Percentiles rank a stretch among this genome's conserved stretches.
These are phyloP conservation scores for Soucietia sequanensis DNA, from an alignment of 805 yeast species.

Conservation along the genomic window DNA sequence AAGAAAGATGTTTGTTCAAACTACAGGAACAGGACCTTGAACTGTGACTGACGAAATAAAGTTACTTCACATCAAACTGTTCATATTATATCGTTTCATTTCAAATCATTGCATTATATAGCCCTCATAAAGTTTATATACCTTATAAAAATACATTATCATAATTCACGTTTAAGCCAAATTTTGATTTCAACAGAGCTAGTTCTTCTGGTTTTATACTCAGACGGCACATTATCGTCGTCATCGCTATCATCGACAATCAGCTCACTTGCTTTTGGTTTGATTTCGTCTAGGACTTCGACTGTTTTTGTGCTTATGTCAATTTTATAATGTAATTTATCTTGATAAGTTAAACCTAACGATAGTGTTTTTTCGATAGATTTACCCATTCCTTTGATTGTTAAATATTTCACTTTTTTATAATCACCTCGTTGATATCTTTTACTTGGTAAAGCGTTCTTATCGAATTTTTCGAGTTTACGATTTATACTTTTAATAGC, in stretches of 20 bases:
- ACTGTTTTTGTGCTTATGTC: slow-evolving; percentile 65
- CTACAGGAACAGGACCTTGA: background rate
- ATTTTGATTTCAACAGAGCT: slow-evolving; percentile 48
- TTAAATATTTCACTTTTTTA: slow-evolving; percentile 45
- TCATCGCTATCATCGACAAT: slow-evolving; percentile 7
- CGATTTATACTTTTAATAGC: slow-evolving; percentile 65
- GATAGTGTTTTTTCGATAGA: slow-evolving; percentile 62
- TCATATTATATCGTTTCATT: too few relatives aligned
- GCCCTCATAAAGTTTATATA: background rate
- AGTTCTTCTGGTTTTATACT: slow-evolving; percentile 43
- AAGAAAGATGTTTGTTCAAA: slow-evolving; percentile 33
- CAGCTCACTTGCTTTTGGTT: slow-evolving; percentile 7
- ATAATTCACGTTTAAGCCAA: slow-evolving; percentile 25
- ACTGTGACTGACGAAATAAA: background rate
- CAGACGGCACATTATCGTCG: slow-evolving; percentile 10
- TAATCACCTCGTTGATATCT: slow-evolving; percentile 32
- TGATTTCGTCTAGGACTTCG: slow-evolving; percentile 70
- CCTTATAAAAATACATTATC: background rate
- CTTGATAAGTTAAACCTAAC: slow-evolving; percentile 59
- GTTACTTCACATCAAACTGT: too few relatives aligned
- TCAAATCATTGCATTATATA: too few relatives aligned
- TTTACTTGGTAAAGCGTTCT: slow-evolving; percentile 13
- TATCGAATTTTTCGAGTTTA: slow-evolving; percentile 44
- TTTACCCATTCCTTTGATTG: slow-evolving; percentile 72
- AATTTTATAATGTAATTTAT: slow-evolving; percentile 47